phyloP scores from a whole-genome alignment of 257 asterid species.

The Lithospermum erythrorhizon region DNA sequence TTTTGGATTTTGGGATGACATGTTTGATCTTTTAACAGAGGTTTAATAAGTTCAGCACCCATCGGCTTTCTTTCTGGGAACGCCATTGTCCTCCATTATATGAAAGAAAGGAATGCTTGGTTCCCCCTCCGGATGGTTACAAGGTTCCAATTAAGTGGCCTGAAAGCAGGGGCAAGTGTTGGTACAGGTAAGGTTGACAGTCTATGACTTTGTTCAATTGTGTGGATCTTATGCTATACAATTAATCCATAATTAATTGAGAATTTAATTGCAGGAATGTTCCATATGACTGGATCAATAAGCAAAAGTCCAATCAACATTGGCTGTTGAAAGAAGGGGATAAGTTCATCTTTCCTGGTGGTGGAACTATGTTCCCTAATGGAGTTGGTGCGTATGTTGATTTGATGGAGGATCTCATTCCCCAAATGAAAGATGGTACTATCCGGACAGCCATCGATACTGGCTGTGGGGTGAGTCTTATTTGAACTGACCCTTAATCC shows the following conservation, averaged over 20 bases:
- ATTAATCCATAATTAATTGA: not conserved
- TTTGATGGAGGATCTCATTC: slow-evolving; percentile 19
- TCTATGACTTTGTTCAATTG: not conserved
- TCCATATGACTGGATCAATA: slow-evolving; percentile 28
- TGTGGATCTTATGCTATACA: not conserved
- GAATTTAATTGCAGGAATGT: slow-evolving; percentile 21
- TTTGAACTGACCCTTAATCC: not conserved
- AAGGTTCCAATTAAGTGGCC: slow-evolving; percentile 75
- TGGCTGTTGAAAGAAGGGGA: slow-evolving; percentile 27
- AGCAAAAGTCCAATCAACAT: slow-evolving; percentile 23
- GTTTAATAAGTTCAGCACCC: slow-evolving; percentile 51
- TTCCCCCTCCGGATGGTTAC: slow-evolving; percentile 78
- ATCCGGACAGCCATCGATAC: slow-evolving; percentile 25
- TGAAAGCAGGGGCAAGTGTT: slow-evolving; percentile 68
- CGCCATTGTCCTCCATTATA: slow-evolving; percentile 77
- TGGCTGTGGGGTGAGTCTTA: slow-evolving; percentile 21
- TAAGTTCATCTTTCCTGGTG: slow-evolving; percentile 23
- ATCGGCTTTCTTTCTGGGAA: slow-evolving; percentile 67
- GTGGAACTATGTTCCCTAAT: slow-evolving; percentile 25
- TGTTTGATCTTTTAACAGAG: slow-evolving; percentile 30
- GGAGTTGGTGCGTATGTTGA: slow-evolving; percentile 23
- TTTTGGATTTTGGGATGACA: not conserved
- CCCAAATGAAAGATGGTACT: slow-evolving; percentile 23
- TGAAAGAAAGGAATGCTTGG: slow-evolving; percentile 68
- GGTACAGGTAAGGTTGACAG: slow-evolving; percentile 55